phyloP scores from a whole-genome alignment of 106 monocot species.

The Ottelia alismoides region DNA sequence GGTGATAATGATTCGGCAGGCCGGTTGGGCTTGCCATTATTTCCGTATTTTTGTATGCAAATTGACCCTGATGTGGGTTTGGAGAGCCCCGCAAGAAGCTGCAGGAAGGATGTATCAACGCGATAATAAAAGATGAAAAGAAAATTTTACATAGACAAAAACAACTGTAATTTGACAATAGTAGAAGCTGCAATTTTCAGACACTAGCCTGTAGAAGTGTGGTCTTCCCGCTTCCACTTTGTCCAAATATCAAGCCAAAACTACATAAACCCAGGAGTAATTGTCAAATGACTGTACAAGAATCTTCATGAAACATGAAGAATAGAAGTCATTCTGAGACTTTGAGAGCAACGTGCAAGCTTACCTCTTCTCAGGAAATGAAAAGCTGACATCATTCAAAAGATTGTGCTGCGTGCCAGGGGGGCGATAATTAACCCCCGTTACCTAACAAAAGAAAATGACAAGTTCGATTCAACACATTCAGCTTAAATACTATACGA shows the following conservation, averaged over 20 bases:
- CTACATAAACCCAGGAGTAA: conserved; percentile 23
- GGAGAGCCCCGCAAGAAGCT: conserved; percentile 86
- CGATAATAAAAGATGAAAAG: too few relatives aligned
- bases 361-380: conserved; percentile 81
- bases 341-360: not conserved
- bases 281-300: not conserved
- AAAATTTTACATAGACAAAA: not conserved
- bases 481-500: too few relatives aligned
- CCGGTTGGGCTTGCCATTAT: conserved; percentile 40
- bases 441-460: too few relatives aligned
- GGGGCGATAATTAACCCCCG: conserved; percentile 58
- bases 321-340: not conserved
- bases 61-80: conserved; percentile 78
- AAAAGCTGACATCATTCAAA: conserved; percentile 58
- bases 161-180: not conserved
- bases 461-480: too few relatives aligned
- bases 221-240: conserved; percentile 97
- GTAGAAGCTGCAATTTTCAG: not conserved
- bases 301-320: not conserved
- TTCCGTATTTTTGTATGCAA: conserved; percentile 49
- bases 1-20: conserved; percentile 43
- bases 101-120: conserved; percentile 12
- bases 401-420: conserved; percentile 74
- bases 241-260: conserved; percentile 93
- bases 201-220: conserved; percentile 98